Evolutionary conservation across 805 yeast genomes (phyloP), one percentile per base, ranked within the genome.

Genomic region (Starmerella asiatica): DNA sequence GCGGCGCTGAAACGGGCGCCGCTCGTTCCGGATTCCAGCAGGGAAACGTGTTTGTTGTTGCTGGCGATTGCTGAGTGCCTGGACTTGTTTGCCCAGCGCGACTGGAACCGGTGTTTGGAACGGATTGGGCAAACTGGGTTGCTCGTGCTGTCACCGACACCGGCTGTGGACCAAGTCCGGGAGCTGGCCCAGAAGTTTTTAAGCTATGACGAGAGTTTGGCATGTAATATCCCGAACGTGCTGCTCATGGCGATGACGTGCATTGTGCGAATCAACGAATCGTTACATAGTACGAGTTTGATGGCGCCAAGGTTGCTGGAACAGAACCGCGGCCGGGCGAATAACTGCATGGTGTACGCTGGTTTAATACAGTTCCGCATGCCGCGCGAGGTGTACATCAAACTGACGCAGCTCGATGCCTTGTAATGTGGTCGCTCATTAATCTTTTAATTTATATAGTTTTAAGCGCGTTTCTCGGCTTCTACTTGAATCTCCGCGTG

Each of bases 331-430:
- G 42, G 36, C 36, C 40, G 48, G 31, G 84, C 94, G 2, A 79
- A 75, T 57, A 84, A 84, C 59, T 80, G 94, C 59, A 84, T 86
- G 85, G 74, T 86, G 3, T 88, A 79, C 58, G 94, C 96, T 5
- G 97, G 96, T 45, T 79, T 88, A 76, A 78, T 86, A 28, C 93
- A 83, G 61, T 85, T 81, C 60, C 77, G 79, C 56, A 83, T 86
- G 93, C 93, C 95, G 7, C 61, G 79, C 42, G 59, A 57, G 42
- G 50, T 50, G 12, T 54, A 48, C 38, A 32, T 44, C 19, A 36
- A 36, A 19, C 40, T 54, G 21, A 49, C 55, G 18, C 39, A 46
- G 32, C 44, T 53, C 20, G 57, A 54, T 39, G 46, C 51, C 9
- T 30, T 30, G 32, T 30, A 30, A 21, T 9, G 7, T n/a, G 8